Evolutionary conservation across 305 asterid species (phyloP).

Genomic region (Salvia sclarea): DNA sequence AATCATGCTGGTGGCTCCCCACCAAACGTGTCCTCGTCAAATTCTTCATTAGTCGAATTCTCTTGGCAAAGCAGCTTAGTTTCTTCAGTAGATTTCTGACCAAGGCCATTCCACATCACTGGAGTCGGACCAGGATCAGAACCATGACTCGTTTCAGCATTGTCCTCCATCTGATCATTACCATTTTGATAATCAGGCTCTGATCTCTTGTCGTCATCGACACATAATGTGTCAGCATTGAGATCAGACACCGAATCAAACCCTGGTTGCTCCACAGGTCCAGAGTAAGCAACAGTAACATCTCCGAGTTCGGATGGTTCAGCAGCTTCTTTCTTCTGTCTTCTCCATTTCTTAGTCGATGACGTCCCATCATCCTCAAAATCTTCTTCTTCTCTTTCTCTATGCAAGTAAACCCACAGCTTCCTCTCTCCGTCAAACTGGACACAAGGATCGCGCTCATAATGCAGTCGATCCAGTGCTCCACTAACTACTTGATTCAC

Average conservation of each 20-base stretch:
- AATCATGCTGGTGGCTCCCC: slow-evolving; percentile 61
- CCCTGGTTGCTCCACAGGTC: slow-evolving; percentile 53
- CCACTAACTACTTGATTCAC: slow-evolving; percentile 98
- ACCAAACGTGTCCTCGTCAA: slow-evolving; percentile 63
- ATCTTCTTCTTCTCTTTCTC: slow-evolving; percentile 98
- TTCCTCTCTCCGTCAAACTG: slow-evolving; percentile 95
- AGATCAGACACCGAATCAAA: slow-evolving; percentile 70
- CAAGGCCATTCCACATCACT: slow-evolving; percentile 48
- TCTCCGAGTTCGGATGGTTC: slow-evolving; percentile 73
- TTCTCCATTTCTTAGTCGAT: slow-evolving; percentile 96
- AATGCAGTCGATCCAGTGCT: slow-evolving; percentile 93
- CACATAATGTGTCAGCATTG: slow-evolving; percentile 52
- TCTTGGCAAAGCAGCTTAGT: slow-evolving; percentile 72
- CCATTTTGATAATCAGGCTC: slow-evolving; percentile 52
- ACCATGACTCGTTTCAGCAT: slow-evolving; percentile 48
- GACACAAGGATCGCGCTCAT: slow-evolving; percentile 97
- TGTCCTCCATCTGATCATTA: slow-evolving; percentile 55
- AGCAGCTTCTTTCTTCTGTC: slow-evolving; percentile 79
- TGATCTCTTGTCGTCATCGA: slow-evolving; percentile 64
- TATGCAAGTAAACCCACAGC: slow-evolving; percentile 87
- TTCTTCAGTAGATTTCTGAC: slow-evolving; percentile 49
- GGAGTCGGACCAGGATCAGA: slow-evolving; percentile 44
- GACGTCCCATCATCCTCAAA: slow-evolving; percentile 99
- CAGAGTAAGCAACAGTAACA: slow-evolving; percentile 63
- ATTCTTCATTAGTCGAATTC: slow-evolving; percentile 70